phyloP scores from a whole-genome alignment of 345 rosid genomes.

The Abelmoschus esculentus region DNA sequence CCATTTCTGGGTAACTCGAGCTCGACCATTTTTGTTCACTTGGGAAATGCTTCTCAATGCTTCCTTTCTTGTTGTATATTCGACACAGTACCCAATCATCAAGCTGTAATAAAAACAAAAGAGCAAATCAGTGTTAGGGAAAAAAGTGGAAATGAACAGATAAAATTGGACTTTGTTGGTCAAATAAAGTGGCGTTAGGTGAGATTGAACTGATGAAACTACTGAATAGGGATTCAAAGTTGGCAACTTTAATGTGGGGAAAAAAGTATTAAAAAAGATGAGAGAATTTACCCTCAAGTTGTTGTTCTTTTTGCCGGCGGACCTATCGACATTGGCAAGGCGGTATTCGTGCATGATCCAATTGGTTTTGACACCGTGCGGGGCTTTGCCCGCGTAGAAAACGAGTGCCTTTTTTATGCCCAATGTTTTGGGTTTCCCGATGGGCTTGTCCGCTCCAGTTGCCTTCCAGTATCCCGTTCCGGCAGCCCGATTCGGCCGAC shows the following conservation, averaged over 20 bases:
- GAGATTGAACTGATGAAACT: not conserved
- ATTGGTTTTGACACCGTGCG: not conserved
- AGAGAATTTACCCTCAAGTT: not conserved
- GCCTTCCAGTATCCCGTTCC: not conserved
- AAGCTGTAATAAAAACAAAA: not conserved
- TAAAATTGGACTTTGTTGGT: not conserved
- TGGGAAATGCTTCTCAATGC: constrained; percentile 32
- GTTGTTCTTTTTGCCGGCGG: not conserved
- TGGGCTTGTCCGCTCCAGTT: not conserved
- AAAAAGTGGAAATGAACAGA: not conserved
- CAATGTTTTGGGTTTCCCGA: not conserved
- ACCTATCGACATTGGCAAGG: not conserved
- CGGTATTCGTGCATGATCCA: not conserved
- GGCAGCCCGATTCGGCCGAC: not conserved
- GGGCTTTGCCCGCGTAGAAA: not conserved
- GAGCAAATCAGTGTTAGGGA: not conserved
- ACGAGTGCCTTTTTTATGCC: not conserved
- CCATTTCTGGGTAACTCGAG: constrained; percentile 15
- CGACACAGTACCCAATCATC: constrained; percentile 61
- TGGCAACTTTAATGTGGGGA: not conserved
- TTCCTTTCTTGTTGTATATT: constrained; percentile 64
- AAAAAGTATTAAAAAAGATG: too few relatives aligned
- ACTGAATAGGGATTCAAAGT: not conserved
- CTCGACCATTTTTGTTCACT: not conserved
- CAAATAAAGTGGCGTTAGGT: not conserved